Base-by-base conservation (phyloP, 1,284 basidiomycete species). In the Ceratobasidium sp. region DNA sequence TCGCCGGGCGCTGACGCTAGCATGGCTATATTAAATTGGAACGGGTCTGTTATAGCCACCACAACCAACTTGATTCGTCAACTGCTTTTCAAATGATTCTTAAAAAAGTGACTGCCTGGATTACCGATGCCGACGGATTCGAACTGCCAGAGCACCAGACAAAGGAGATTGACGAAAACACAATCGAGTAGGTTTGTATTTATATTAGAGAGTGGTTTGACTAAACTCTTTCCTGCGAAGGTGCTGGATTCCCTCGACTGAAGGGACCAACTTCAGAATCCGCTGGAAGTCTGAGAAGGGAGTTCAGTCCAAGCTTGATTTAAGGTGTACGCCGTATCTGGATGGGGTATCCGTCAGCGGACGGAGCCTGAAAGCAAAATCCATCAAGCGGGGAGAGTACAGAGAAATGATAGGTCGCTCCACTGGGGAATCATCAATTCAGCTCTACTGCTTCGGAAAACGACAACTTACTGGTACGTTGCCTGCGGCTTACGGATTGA, bases 221-320 rank as follows among this genome's bases (percentile, higher is more conserved):
- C 23, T 46, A 7, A 46, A 28, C 59, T 26, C 16, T 28, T 4
- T 49, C 23, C 5, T 38, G 14, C 11, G 26, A 43, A 41, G 35
- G 38, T 41, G 57, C 18, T 59, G 35, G 38, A 59, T 59, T 4
- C 57, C 57, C 23, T 59, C 57, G 2, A 49, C 46, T 13, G 61
- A 63, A 18, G 61, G 61, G 21, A 30, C 61, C 21, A 63, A 63
- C 44, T 63, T 63, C 23, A 23, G 47, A 32, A 32, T 63, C n/a
- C n/a, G 26, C 16, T 69, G 35, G 35, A 47, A 26, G 23, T 4
- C 35, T 38, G 35, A 38, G 11, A 38, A 38, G 11, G 35, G 11
- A 5, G 35, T 11, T 38, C 35, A 38, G 6, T 11, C 35, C 11
- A 38, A 38, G 11, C 35, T 38, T 5, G 35, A 38, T 11, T 5